These are phyloP conservation scores for Umbilicus rupestris DNA, from an alignment of 164 flowering plant species.

Conservation along the genomic window DNA sequence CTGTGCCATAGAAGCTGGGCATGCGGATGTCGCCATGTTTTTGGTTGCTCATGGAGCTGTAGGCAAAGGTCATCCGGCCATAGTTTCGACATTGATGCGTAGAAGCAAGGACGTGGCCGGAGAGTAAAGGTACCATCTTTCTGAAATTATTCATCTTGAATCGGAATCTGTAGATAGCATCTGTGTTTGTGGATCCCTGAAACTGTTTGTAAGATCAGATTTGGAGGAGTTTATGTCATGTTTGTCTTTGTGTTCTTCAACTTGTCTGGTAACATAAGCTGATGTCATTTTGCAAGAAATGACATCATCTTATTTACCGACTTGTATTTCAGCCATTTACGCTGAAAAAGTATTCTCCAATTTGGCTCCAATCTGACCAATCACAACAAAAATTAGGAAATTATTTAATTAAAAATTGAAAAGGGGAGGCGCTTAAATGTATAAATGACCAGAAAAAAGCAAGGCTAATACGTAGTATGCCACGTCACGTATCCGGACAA, in stretches of 20 bases:
- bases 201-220: not conserved
- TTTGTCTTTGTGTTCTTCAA: no score
- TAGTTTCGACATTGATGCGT: conserved; percentile 17
- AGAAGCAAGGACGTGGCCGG: conserved; percentile 3
- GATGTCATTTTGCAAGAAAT: no score
- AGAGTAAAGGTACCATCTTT: not conserved
- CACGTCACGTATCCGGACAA: not conserved
- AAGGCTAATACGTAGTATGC: not conserved
- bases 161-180: not conserved
- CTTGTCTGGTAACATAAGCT: no score
- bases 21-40: conserved; percentile 33
- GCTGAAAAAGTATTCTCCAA: not conserved
- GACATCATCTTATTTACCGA: not conserved
- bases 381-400: no score
- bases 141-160: not conserved
- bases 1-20: conserved; percentile 64
- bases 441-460: no score
- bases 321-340: not conserved
- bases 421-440: no score
- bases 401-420: no score
- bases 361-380: not conserved
- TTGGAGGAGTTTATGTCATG: not conserved
- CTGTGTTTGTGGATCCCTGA: not conserved
- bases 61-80: conserved; percentile 23
- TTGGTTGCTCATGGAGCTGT: conserved; percentile 46